Evolutionary conservation across 176 grass and related monocot genomes (phyloP).

Genomic region (Bromus sterilis): DNA sequence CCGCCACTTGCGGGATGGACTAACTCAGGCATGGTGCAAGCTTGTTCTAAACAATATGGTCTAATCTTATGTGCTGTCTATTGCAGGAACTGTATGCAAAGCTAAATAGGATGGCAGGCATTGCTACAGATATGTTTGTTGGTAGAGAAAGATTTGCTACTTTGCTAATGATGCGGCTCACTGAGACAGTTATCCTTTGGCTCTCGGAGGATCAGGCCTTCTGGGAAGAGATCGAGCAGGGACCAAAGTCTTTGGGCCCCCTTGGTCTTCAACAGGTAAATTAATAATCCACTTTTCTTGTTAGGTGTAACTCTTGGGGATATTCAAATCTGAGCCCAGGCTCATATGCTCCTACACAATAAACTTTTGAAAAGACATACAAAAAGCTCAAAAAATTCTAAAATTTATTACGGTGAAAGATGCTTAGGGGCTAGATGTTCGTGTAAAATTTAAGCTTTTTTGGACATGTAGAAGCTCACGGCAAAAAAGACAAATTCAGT

Average conservation of each 20-base stretch:
- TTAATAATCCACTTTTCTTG: conserved; percentile 1
- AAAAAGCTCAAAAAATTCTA: too few relatives aligned
- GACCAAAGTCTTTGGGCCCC: conserved; percentile 57
- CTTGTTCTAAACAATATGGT: neutral
- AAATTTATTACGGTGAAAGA: too few relatives aligned
- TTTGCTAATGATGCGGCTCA: conserved; percentile 87
- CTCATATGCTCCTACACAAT: too few relatives aligned
- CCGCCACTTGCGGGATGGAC: too few relatives aligned
- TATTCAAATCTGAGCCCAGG: too few relatives aligned
- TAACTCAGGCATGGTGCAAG: neutral
- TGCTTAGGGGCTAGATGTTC: too few relatives aligned
- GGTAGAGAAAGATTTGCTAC: conserved; percentile 88
- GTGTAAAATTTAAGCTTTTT: too few relatives aligned
- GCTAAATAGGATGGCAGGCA: conserved; percentile 65
- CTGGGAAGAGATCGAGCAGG: conserved; percentile 91
- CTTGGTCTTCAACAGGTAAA: conserved; percentile 74
- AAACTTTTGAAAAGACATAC: too few relatives aligned
- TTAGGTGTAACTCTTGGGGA: too few relatives aligned
- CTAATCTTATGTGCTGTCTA: neutral
- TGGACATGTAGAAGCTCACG: too few relatives aligned
- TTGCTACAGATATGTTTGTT: conserved; percentile 81
- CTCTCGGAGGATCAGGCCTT: conserved; percentile 76
- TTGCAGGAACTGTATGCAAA: conserved; percentile 84
- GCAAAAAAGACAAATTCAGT: too few relatives aligned
- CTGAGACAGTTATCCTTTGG: conserved; percentile 75